Conservation (phyloP, 371 early-diverging fungal species). For the Rhizopus delemar region DNA sequence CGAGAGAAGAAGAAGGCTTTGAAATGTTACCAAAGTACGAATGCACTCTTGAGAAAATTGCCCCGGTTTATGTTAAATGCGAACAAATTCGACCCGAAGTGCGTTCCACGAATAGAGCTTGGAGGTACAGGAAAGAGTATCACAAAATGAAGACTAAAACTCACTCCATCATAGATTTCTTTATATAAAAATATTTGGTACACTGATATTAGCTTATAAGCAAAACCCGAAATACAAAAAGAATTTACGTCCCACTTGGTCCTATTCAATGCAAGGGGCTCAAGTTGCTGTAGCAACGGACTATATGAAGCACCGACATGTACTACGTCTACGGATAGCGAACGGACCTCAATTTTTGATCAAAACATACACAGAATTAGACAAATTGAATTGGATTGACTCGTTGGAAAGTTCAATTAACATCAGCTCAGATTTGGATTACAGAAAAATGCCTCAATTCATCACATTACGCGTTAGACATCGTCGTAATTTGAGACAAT, state of each 20-base stretch:
- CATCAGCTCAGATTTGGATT: slow-evolving; percentile 36
- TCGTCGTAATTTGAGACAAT: slow-evolving; percentile 11
- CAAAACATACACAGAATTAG: slow-evolving; percentile 19
- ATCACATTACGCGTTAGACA: slow-evolving; percentile 9
- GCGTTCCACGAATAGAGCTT: slow-evolving; percentile 18
- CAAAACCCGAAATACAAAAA: slow-evolving; percentile 12
- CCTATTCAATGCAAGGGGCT: slow-evolving; percentile 33
- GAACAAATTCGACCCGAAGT: slow-evolving; percentile 17
- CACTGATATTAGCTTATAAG: slow-evolving; percentile 8
- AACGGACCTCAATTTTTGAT: slow-evolving; percentile 39
- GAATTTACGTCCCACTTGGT: slow-evolving; percentile 26
- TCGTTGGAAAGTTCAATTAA: slow-evolving; percentile 38
- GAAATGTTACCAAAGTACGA: slow-evolving; percentile 21
- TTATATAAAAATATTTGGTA: slow-evolving; percentile 7
- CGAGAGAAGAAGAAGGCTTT: slow-evolving; percentile 22
- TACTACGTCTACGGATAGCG: slow-evolving; percentile 30
- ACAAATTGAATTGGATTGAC: slow-evolving; percentile 36
- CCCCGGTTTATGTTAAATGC: slow-evolving; percentile 19
- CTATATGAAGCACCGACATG: slow-evolving; percentile 35
- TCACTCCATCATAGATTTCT: not conserved
- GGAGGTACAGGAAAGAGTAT: slow-evolving; percentile 17
- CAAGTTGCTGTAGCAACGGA: slow-evolving; percentile 36
- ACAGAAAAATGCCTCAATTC: slow-evolving; percentile 36
- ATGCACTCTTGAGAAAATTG: slow-evolving; percentile 19
- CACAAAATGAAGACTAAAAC: not conserved